phyloP scores from a whole-genome alignment of 768 basidiomycete genomes.

The Kwoniella pini region DNA sequence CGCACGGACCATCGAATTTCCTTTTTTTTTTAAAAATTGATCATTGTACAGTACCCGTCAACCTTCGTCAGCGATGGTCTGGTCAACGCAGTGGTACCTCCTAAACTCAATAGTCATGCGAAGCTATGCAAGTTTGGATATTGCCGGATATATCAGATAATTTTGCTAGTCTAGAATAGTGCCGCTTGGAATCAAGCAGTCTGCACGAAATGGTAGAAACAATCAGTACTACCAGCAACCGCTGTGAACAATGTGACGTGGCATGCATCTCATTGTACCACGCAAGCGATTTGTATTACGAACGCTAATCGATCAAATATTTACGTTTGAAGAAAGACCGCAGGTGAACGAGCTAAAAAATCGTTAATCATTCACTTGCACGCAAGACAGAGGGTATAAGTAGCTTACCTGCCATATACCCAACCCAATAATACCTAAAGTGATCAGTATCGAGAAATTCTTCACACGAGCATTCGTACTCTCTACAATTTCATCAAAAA shows the following conservation, averaged over 20 bases:
- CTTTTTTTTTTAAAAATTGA: background rate
- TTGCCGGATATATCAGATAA: no score
- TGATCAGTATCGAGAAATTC: conserved; percentile 87
- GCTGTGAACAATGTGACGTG: no score
- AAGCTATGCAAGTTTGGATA: no score
- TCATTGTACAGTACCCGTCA: background rate
- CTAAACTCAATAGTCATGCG: no score
- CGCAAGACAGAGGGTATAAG: background rate
- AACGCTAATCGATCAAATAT: conserved; percentile 53
- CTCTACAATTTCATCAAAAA: no score
- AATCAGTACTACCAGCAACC: no score
- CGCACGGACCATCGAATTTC: background rate
- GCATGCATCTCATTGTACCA: no score
- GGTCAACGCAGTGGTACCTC: no score
- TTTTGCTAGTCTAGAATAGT: no score
- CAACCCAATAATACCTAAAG: conserved; percentile 71
- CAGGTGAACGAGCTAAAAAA: conserved; percentile 71
- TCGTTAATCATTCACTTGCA: background rate
- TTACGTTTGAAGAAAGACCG: conserved; percentile 92
- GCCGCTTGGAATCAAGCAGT: no score
- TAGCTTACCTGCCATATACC: conserved; percentile 76
- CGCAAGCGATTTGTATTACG: no score
- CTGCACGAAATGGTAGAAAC: no score
- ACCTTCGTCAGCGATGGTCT: background rate
- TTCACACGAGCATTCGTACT: conserved; percentile 90